phyloP scores from a whole-genome alignment of 2,329 filamentous ascomycete genomes.

The Colletotrichum eremochloae region DNA sequence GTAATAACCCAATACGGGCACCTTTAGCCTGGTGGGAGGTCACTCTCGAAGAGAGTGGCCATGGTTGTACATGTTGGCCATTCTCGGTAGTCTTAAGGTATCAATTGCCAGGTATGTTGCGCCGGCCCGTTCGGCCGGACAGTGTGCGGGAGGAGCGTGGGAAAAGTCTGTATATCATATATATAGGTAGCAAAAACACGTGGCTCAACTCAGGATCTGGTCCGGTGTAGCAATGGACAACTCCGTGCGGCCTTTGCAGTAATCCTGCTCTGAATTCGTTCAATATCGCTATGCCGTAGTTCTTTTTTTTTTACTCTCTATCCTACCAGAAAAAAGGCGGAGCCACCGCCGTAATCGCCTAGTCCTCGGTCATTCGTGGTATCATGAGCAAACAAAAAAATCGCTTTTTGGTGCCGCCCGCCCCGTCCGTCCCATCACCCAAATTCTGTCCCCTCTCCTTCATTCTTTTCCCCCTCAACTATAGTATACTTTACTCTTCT shows the following conservation, averaged over 20 bases:
- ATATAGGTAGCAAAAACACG: background rate
- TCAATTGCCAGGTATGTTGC: too few species aligned
- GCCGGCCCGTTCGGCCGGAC: too few species aligned
- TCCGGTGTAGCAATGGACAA: background rate
- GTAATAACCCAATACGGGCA: too few species aligned
- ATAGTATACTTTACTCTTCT: background rate
- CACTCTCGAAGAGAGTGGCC: too few species aligned
- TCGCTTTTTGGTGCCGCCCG: slow-evolving; percentile 38
- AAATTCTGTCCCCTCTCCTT: background rate
- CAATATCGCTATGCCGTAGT: slow-evolving; percentile 9
- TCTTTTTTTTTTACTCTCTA: slow-evolving; percentile 1
- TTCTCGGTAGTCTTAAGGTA: too few species aligned
- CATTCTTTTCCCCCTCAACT: background rate
- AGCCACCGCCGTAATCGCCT: background rate
- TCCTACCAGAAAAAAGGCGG: slow-evolving; percentile 8
- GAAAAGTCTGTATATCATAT: background rate
- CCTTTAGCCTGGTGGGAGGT: too few species aligned
- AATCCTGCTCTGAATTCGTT: slow-evolving; percentile 12
- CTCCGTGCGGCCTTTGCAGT: background rate
- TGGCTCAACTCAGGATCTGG: background rate
- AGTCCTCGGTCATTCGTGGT: slow-evolving; percentile 33
- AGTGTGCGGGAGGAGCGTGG: background rate
- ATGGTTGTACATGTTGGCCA: too few species aligned
- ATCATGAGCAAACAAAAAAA: slow-evolving; percentile 41
- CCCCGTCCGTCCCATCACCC: background rate